Percentiles rank a stretch among this genome's conserved stretches.
These are phyloP conservation scores for Huntiella decipiens DNA, from an alignment of 2,329 filamentous ascomycete species.

Conservation along the genomic window DNA sequence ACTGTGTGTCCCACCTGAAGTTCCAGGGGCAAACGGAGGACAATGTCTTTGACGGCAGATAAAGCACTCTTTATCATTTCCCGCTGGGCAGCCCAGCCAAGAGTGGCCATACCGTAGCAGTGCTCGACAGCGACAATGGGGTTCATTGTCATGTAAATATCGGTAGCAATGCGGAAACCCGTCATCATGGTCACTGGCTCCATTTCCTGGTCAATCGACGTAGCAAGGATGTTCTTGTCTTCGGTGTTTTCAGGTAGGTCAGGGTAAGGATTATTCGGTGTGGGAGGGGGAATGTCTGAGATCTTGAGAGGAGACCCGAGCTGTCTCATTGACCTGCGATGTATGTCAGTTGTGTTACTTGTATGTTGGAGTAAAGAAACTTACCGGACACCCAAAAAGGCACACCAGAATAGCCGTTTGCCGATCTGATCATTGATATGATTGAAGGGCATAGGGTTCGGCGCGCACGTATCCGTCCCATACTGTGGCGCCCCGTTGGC, in stretches of 20 bases:
- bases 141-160: constrained; percentile 66
- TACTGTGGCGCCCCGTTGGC: constrained; percentile 21
- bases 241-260: constrained; percentile 67
- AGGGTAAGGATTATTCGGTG: constrained; percentile 56
- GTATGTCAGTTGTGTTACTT: constrained; percentile 12
- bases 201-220: constrained; percentile 49
- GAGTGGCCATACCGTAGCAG: constrained; percentile 58
- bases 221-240: constrained; percentile 58
- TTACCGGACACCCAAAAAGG: constrained; percentile 54
- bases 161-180: constrained; percentile 64
- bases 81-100: constrained; percentile 64
- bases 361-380: constrained; percentile 12
- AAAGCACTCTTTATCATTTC: constrained; percentile 53
- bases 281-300: constrained; percentile 57
- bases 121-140: constrained; percentile 61
- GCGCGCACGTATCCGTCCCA: constrained; percentile 20
- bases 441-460: constrained; percentile 34
- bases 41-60: constrained; percentile 46
- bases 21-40: constrained; percentile 49
- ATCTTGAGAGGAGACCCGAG: constrained; percentile 54
- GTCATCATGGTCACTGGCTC: constrained; percentile 51
- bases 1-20: constrained; percentile 34
- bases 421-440: constrained; percentile 55
- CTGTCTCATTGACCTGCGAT: constrained; percentile 51
- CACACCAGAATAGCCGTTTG: constrained; percentile 68